Evolutionary conservation across 768 basidiomycete species (phyloP).

Genomic region (Myochromella boudieri): DNA sequence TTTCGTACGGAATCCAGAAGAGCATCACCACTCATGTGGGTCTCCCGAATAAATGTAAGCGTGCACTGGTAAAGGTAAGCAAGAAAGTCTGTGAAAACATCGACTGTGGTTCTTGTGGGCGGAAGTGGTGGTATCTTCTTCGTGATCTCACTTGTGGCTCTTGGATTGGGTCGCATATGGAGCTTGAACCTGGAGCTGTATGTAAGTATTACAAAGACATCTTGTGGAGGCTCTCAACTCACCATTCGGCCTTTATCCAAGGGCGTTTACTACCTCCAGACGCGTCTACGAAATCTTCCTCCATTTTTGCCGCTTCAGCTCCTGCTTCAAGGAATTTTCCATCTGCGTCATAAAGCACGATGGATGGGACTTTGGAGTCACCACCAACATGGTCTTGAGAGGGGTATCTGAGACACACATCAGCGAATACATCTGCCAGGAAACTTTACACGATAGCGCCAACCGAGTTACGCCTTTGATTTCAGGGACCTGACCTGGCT

Average conservation of each 20-base stretch:
- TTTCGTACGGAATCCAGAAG: slow-evolving; percentile 41
- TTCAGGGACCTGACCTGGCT: slow-evolving; percentile 30
- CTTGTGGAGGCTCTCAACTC: slow-evolving; percentile 19
- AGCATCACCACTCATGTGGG: slow-evolving; percentile 33
- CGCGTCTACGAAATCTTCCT: slow-evolving; percentile 39
- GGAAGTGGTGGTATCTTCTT: slow-evolving; percentile 41
- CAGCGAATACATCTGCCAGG: background rate
- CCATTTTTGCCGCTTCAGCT: slow-evolving; percentile 40
- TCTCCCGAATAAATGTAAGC: slow-evolving; percentile 40
- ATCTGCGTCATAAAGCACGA: slow-evolving; percentile 42
- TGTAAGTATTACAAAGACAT: too few species aligned
- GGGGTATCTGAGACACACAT: slow-evolving; percentile 37
- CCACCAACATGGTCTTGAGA: slow-evolving; percentile 42
- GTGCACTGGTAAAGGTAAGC: slow-evolving; percentile 40
- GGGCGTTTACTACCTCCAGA: too few species aligned
- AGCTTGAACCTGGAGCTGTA: slow-evolving; percentile 29
- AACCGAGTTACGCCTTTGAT: slow-evolving; percentile 47
- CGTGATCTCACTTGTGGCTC: slow-evolving; percentile 15
- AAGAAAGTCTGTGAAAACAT: slow-evolving; percentile 49
- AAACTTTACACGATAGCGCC: background rate
- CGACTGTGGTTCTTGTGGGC: slow-evolving; percentile 34
- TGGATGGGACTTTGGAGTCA: slow-evolving; percentile 43
- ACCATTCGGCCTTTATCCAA: slow-evolving; percentile 54
- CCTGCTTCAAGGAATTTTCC: slow-evolving; percentile 42
- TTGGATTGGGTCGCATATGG: slow-evolving; percentile 13